A percentile compares a stretch with the other conserved stretches of the same genome.
Evolutionary conservation across 345 rosid genomes (phyloP).

Genomic region (Salix koriyanagi): DNA sequence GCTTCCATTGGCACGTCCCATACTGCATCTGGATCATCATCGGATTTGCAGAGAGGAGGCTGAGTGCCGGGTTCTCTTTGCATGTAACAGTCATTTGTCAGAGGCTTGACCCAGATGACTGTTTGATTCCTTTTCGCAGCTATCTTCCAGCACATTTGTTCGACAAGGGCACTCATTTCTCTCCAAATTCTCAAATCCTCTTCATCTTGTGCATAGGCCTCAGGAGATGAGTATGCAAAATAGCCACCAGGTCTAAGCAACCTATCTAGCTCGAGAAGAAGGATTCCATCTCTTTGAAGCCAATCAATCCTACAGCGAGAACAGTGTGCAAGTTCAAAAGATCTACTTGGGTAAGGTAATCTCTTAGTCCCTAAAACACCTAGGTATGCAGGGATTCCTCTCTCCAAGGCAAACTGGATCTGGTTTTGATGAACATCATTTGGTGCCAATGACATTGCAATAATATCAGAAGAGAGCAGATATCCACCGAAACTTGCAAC

Average conservation of each 20-base stretch:
- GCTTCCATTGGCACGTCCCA: conserved; percentile 85
- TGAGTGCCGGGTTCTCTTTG: conserved; percentile 73
- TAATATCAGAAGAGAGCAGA: conserved; percentile 77
- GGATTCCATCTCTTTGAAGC: conserved; percentile 98
- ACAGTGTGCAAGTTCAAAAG: conserved; percentile 96
- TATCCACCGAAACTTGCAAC: conserved; percentile 99
- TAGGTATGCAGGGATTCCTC: conserved; percentile 98
- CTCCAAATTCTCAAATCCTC: conserved; percentile 91
- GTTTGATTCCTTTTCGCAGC: conserved; percentile 93
- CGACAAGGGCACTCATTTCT: conserved; percentile 92
- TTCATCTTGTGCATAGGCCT: conserved; percentile 96
- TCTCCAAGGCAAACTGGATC: conserved; percentile 95
- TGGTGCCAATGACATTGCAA: conserved; percentile 92
- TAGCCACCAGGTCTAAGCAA: conserved; percentile 97
- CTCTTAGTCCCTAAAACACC: conserved; percentile 95
- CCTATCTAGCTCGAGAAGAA: conserved; percentile 96
- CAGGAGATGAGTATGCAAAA: conserved; percentile 97
- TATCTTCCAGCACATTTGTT: conserved; percentile 92
- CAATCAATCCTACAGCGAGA: conserved; percentile 97
- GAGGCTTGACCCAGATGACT: conserved; percentile 93
- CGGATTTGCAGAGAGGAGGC: conserved; percentile 89
- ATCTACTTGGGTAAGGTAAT: conserved; percentile 98
- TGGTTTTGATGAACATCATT: conserved; percentile 99
- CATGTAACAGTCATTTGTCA: conserved; percentile 82
- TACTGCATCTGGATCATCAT: conserved; percentile 85